Conservation (phyloP, 257 asterid genomes). For the Solanum chiquidenum region DNA sequence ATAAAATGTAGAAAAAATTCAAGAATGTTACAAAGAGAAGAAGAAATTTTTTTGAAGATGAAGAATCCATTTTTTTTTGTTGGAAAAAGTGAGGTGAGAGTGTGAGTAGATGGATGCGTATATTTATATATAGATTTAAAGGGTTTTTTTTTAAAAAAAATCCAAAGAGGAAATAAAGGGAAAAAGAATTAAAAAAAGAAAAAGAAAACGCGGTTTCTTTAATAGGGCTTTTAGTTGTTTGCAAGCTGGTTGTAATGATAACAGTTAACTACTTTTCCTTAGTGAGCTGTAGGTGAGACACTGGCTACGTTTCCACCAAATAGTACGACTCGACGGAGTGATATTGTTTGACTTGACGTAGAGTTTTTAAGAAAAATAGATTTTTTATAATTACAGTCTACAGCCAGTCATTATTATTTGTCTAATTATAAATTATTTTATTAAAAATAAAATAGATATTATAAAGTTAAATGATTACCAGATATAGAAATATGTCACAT, state of each 20-base stretch:
- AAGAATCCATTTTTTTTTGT: constrained; percentile 23
- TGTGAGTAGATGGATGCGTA: constrained; percentile 4
- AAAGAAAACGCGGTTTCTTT: constrained; percentile 1
- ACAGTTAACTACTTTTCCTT: not conserved
- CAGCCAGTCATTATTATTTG: rapidly evolving
- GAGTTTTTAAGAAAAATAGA: rapidly evolving
- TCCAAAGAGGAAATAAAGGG: not conserved
- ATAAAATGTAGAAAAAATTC: not conserved
- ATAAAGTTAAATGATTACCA: not conserved
- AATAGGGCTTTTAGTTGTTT: not conserved
- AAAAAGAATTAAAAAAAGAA: not conserved
- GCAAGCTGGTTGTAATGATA: constrained; percentile 3
- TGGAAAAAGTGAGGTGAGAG: not conserved
- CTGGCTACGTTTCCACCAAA: not conserved
- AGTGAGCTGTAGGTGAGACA: not conserved
- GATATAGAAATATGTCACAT: too few relatives aligned
- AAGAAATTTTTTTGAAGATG: not conserved
- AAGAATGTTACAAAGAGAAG: constrained; percentile 1
- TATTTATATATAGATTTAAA: constrained; percentile 23
- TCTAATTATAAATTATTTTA: not conserved
- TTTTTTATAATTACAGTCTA: too few relatives aligned
- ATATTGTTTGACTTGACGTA: not conserved
- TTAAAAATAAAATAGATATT: rapidly evolving
- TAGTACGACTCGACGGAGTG: not conserved
- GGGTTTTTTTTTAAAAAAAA: not conserved